Base-by-base conservation (phyloP, 192 early-diverging fungal species). In the Coemansia aciculifera region DNA sequence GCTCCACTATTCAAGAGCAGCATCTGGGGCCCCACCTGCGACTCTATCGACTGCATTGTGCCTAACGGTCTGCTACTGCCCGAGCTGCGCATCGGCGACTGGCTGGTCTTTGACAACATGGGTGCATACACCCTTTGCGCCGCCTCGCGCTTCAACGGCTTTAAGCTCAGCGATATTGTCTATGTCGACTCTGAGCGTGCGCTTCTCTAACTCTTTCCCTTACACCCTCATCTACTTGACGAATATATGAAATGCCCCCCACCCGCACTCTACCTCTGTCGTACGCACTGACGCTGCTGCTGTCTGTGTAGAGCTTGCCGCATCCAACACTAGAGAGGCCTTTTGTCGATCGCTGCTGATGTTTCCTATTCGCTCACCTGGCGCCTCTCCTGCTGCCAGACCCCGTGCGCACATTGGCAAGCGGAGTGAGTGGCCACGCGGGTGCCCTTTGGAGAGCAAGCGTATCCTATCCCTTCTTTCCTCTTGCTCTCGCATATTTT, bases 11-110 rank as follows among this genome's bases (percentile, higher is more conserved):
- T 63, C 70, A 66, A 73, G 1, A 91, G 91, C 85, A 90, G 88
- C 62, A 85, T 97, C 46, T 99, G 95, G 95, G 97, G 97, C 17
- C 97, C 95, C 21, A 99, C 98, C 34, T 99, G 98, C 80, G 98
- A 99, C 85, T 97, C 95, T 21, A 96, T 98, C 66, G 97, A 99
- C 85, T 95, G 92, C 77, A 90, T 99, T 63, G 85, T 85, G 64
- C 74, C 87, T 27, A 78, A 87, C 38, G 72, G 83, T 5, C 29
- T 57, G 54, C 56, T 51, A 46, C 85, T 99, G 65, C 95, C 95
- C 8, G 87, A 92, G 75, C 82, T 99, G 75, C 85, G 92, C 49
- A 85, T 94, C 51, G 98, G 96, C 38, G 96, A 99, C 84, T 99
- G 98, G 98, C 77, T 99, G 39, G 89, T 90, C 68, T 98, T 93